These are phyloP conservation scores for Odonthalia washingtoniensis DNA, from an alignment of 31 red algal species.

Conservation along the genomic window DNA sequence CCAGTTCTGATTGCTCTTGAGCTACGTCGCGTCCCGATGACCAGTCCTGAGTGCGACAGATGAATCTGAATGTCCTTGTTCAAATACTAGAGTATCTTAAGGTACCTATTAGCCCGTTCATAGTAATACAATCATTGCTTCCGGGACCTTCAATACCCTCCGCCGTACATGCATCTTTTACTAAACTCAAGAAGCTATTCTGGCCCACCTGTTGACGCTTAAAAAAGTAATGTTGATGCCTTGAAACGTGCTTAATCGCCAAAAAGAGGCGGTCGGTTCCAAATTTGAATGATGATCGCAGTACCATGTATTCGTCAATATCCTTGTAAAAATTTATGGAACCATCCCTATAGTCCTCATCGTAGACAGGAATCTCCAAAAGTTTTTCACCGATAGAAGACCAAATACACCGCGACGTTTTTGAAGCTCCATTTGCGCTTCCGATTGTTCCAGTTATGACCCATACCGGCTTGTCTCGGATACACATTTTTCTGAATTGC, in stretches of 20 bases:
- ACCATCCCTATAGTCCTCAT: background rate
- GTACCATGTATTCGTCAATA: too few relatives aligned
- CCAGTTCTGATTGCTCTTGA: too few relatives aligned
- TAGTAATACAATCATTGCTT: background rate
- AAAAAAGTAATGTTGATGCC: too few relatives aligned
- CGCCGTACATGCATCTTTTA: background rate
- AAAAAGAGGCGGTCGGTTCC: too few relatives aligned
- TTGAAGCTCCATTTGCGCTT: background rate
- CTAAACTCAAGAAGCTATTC: constrained; percentile 35
- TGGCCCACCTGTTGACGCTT: too few relatives aligned
- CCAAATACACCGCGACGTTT: background rate
- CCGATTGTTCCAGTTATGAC: background rate
- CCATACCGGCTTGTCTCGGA: background rate
- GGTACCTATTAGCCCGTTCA: constrained; percentile 10
- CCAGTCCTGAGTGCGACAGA: constrained; percentile 40
- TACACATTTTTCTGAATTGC: background rate
- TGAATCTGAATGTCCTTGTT: constrained; percentile 16
- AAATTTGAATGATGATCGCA: too few relatives aligned
- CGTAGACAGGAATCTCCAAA: background rate
- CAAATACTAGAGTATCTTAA: constrained; percentile 8
- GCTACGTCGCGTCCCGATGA: too few relatives aligned
- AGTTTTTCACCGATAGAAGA: background rate
- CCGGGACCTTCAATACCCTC: constrained; percentile 15
- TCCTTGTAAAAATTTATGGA: too few relatives aligned
- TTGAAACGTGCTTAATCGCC: too few relatives aligned